Conservation (phyloP, 805 yeast genomes). For the Wickerhamomyces ciferrii region DNA sequence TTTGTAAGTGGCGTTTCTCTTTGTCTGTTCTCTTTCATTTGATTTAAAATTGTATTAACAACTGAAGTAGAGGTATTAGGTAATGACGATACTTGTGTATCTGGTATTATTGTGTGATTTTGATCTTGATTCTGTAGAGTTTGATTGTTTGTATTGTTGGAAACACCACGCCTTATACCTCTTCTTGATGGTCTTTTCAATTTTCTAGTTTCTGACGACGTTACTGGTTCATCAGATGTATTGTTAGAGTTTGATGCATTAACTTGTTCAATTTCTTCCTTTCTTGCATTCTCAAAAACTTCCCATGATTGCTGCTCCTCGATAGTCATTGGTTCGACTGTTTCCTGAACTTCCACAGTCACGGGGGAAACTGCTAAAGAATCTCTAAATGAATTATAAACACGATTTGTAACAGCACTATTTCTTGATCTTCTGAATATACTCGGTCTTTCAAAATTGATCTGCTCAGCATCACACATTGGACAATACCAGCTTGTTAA, state of each 20-base stretch:
- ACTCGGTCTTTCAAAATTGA: conserved; percentile 11
- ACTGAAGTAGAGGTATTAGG: conserved; percentile 3
- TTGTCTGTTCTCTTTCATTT: conserved; percentile 13
- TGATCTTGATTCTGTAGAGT: too few species aligned
- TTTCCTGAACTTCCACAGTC: conserved; percentile 8
- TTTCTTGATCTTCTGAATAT: conserved; percentile 19
- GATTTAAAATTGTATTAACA: conserved; percentile 12
- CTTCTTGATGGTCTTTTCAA: conserved; percentile 18
- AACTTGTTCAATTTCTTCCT: not conserved
- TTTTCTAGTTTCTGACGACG: conserved; percentile 4
- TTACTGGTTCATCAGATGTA: not conserved
- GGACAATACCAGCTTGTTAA: conserved; percentile 41
- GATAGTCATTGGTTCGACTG: conserved; percentile 6
- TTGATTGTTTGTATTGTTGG: not conserved
- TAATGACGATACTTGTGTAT: not conserved
- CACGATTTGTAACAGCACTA: conserved; percentile 23
- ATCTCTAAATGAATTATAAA: conserved; percentile 11
- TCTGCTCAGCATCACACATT: conserved; percentile 42
- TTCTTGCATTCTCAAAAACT: conserved; percentile 14
- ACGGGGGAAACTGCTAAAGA: not conserved
- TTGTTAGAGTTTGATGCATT: not conserved
- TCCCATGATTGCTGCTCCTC: conserved; percentile 21
- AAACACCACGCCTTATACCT: not conserved
- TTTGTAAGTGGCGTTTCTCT: not conserved
- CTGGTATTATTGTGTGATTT: not conserved